Evolutionary conservation across 2,329 filamentous ascomycete genomes (phyloP).

Genomic region (Aspergillus piperis): DNA sequence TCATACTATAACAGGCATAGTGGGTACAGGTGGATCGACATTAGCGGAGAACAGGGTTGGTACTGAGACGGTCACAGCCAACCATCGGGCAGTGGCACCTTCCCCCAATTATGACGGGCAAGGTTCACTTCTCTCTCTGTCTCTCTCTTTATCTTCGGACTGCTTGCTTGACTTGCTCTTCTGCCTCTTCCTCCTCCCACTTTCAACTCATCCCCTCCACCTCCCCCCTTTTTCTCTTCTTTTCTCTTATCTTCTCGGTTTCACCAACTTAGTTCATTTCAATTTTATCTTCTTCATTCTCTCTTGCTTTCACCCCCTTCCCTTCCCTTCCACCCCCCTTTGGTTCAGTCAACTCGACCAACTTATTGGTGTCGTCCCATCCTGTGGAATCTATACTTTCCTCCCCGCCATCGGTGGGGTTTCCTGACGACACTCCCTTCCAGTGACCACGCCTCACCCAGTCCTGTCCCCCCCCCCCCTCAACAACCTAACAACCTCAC

Average conservation of each 20-base stretch:
- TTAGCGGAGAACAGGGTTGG: conserved; percentile 1
- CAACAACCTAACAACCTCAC: conserved; percentile 4
- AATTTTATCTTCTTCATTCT: no score
- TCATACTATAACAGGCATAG: background rate
- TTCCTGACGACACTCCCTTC: conserved; percentile 19
- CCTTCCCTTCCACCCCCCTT: background rate
- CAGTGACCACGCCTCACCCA: conserved; percentile 13
- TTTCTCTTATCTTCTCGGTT: background rate
- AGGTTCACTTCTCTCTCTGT: background rate
- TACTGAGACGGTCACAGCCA: conserved; percentile 1
- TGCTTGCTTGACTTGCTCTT: background rate
- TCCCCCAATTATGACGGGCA: background rate
- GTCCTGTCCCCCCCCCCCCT: background rate
- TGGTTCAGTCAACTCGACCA: background rate
- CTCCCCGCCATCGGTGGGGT: conserved; percentile 19
- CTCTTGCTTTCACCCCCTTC: background rate
- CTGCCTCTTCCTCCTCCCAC: background rate
- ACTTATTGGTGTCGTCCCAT: background rate
- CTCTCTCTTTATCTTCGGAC: background rate
- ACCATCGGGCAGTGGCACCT: background rate
- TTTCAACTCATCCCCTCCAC: background rate
- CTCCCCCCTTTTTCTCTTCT: background rate
- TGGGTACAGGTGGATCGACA: background rate
- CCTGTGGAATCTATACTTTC: conserved; percentile 1
- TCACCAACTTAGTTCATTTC: no score